Evolutionary conservation across 2,329 filamentous ascomycete species (phyloP).

Genomic region (Mariannaea elegans): DNA sequence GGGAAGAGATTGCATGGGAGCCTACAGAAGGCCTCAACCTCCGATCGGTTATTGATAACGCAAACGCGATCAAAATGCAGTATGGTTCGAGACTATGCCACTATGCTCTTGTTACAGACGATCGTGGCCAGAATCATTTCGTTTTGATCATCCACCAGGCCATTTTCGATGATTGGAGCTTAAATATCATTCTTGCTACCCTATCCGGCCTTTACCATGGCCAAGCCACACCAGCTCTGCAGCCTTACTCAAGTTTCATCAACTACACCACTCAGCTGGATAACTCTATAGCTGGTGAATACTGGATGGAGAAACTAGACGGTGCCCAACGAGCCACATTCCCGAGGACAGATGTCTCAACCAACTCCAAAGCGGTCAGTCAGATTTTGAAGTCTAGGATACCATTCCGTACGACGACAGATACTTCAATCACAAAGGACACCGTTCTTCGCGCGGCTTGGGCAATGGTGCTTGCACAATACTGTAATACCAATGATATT

Average conservation of each 20-base stretch:
- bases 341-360: conserved; percentile 54
- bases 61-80: not conserved
- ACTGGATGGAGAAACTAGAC: not conserved
- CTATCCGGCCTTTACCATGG: not conserved
- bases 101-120: not conserved
- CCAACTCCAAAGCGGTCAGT: conserved; percentile 58
- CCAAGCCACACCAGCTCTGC: not conserved
- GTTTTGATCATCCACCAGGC: not conserved
- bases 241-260: not conserved
- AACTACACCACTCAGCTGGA: not conserved
- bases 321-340: conserved; percentile 46
- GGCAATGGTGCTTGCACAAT: too few relatives aligned
- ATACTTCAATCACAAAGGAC: conserved; percentile 15
- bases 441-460: conserved; percentile 46
- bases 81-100: too few relatives aligned
- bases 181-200: not conserved
- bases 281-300: not conserved
- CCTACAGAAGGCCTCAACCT: not conserved
- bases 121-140: not conserved
- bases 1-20: not conserved
- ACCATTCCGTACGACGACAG: not conserved
- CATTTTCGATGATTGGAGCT: not conserved
- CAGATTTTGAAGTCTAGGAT: conserved; percentile 39
- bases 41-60: not conserved
- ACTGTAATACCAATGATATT: conserved; percentile 48